phyloP scores from a whole-genome alignment of 805 yeast species.

The Soucietia sequanensis region DNA sequence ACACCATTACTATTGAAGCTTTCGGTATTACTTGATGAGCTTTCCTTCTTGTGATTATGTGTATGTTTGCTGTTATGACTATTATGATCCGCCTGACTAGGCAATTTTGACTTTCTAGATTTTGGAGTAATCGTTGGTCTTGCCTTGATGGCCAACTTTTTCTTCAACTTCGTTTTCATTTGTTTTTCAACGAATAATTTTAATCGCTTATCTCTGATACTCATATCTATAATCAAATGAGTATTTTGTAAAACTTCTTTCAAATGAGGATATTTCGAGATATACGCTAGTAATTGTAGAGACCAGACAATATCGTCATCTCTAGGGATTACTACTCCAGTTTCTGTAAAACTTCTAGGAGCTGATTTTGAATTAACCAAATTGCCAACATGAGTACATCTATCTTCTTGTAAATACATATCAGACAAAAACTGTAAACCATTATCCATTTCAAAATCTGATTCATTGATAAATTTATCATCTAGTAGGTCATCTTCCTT shows the following conservation, averaged over 20 bases:
- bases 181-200: conserved; percentile 36
- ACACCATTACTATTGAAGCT: neutral
- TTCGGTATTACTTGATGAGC: neutral
- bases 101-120: conserved; percentile 22
- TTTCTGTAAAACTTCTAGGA: conserved; percentile 39
- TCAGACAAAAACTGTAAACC: conserved; percentile 40
- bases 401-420: conserved; percentile 36
- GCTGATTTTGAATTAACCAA: conserved; percentile 31
- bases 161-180: conserved; percentile 30
- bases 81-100: conserved; percentile 3
- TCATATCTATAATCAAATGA: conserved; percentile 68
- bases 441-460: conserved; percentile 43
- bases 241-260: conserved; percentile 74
- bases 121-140: conserved; percentile 35
- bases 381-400: conserved; percentile 18
- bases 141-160: conserved; percentile 24
- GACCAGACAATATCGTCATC: conserved; percentile 96
- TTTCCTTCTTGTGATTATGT: conserved; percentile 5
- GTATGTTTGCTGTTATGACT: conserved; percentile 1
- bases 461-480: conserved; percentile 25
- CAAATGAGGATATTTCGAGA: conserved; percentile 83
- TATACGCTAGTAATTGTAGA: conserved; percentile 85
- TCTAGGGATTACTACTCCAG: conserved; percentile 81
- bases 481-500: conserved; percentile 35
- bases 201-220: conserved; percentile 41